Conservation (phyloP, 2,329 filamentous ascomycete species). For the Cercospora janseana region DNA sequence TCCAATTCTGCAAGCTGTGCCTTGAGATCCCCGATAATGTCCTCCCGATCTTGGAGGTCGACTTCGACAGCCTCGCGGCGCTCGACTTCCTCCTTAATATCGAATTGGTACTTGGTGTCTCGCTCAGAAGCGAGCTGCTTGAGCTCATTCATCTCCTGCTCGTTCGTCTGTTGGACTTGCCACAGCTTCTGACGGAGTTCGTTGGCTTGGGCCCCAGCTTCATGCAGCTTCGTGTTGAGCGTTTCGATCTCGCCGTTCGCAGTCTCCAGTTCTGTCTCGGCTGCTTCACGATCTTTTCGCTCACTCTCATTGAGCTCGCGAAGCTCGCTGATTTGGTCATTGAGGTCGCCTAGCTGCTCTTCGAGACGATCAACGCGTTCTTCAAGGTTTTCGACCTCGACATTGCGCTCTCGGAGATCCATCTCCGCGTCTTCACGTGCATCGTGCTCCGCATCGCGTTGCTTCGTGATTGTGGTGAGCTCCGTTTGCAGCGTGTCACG, state of each 20-base stretch:
- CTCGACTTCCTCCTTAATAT: slow-evolving; percentile 42
- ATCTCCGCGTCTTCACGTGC: slow-evolving; percentile 39
- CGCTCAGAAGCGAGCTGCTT: slow-evolving; percentile 40
- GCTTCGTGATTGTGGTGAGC: slow-evolving; percentile 38
- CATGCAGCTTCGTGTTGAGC: slow-evolving; percentile 42
- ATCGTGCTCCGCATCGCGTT: slow-evolving; percentile 37
- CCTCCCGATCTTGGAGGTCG: slow-evolving; percentile 37
- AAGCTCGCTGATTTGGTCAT: slow-evolving; percentile 39
- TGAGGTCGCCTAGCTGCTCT: slow-evolving; percentile 33
- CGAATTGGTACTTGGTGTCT: slow-evolving; percentile 41
- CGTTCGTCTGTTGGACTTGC: slow-evolving; percentile 45
- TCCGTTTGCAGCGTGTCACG: slow-evolving; percentile 37
- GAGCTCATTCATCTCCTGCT: slow-evolving; percentile 41
- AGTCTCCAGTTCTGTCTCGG: slow-evolving; percentile 45
- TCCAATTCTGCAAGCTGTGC: slow-evolving; percentile 38
- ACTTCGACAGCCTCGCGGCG: slow-evolving; percentile 42
- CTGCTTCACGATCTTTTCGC: slow-evolving; percentile 44
- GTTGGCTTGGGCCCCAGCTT: slow-evolving; percentile 48
- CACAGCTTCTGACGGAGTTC: slow-evolving; percentile 50
- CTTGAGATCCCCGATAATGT: slow-evolving; percentile 39
- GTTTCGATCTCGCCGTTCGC: slow-evolving; percentile 43
- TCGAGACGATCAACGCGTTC: slow-evolving; percentile 38
- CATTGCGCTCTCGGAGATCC: slow-evolving; percentile 40
- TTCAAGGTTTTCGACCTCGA: slow-evolving; percentile 41
- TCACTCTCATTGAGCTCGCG: slow-evolving; percentile 43